A percentile compares a stretch with the other conserved stretches of the same genome.
Evolutionary conservation across 352 stramenopile genomes (phyloP).

Genomic region (Phytophthora ramorum): DNA sequence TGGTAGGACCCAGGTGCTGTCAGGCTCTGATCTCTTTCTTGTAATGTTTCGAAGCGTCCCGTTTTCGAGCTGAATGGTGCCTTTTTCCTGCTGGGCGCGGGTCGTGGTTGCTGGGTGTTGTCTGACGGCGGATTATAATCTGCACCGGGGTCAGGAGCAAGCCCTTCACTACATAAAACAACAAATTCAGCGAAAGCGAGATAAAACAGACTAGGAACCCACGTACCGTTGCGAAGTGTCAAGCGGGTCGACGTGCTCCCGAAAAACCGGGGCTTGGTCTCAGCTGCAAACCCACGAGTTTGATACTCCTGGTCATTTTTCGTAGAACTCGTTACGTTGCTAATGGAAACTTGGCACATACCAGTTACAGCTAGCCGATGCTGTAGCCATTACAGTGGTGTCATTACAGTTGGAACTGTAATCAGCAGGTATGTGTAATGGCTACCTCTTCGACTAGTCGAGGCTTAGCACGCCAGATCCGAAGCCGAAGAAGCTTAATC

Average conservation of each 20-base stretch:
- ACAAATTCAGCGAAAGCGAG: not conserved
- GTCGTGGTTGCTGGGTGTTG: constrained; percentile 34
- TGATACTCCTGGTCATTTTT: constrained; percentile 54
- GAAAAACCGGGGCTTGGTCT: constrained; percentile 80
- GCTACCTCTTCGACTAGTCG: too few species aligned
- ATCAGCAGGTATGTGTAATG: too few species aligned
- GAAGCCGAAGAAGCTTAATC: too few species aligned
- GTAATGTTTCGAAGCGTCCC: constrained; percentile 60
- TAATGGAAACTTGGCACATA: too few species aligned
- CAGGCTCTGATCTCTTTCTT: constrained; percentile 55
- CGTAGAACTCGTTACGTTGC: too few species aligned
- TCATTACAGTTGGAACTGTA: too few species aligned
- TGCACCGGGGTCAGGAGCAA: constrained; percentile 52
- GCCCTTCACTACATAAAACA: constrained; percentile 36
- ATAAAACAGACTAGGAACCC: not conserved
- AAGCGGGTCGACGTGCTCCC: constrained; percentile 79
- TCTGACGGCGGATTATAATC: constrained; percentile 65
- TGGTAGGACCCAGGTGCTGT: constrained; percentile 78
- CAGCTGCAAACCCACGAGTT: constrained; percentile 45
- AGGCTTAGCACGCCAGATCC: too few species aligned
- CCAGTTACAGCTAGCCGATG: too few species aligned
- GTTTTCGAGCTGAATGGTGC: constrained; percentile 75
- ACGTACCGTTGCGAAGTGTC: constrained; percentile 44
- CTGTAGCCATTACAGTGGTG: too few species aligned
- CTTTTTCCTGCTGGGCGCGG: constrained; percentile 45